Conservation (phyloP, 768 basidiomycete species). For the Sporobolomyces phaffii region DNA sequence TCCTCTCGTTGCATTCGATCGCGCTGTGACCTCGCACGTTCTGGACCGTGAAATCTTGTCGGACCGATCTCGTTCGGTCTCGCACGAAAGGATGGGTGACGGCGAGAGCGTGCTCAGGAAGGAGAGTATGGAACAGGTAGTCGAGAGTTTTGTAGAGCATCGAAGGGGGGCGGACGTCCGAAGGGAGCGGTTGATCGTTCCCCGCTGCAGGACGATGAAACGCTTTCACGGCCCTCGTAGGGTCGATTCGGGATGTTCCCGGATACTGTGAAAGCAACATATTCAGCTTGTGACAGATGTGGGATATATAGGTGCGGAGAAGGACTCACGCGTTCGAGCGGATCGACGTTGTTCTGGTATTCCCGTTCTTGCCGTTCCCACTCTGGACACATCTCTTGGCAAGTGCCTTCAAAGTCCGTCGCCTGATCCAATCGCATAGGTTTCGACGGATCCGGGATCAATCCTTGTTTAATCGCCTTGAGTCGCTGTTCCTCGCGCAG, state of each 20-base stretch:
- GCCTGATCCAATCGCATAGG: constrained; percentile 79
- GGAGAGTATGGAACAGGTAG: constrained; percentile 81
- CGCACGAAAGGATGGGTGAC: constrained; percentile 76
- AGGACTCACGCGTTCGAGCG: constrained; percentile 71
- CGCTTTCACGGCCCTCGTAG: constrained; percentile 80
- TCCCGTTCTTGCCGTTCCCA: constrained; percentile 89
- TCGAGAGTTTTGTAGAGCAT: constrained; percentile 84
- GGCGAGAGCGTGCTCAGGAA: constrained; percentile 59
- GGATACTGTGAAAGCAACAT: constrained; percentile 57
- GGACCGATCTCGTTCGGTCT: constrained; percentile 80
- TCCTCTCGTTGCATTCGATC: constrained; percentile 86
- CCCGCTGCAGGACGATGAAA: constrained; percentile 87
- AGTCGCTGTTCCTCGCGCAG: constrained; percentile 44
- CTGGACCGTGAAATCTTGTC: constrained; percentile 93
- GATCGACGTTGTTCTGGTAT: constrained; percentile 76
- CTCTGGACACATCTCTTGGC: constrained; percentile 86
- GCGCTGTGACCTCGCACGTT: constrained; percentile 68
- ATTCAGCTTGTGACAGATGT: not conserved
- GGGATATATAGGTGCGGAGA: not conserved
- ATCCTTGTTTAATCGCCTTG: constrained; percentile 64
- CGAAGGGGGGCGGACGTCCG: constrained; percentile 79
- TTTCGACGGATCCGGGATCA: constrained; percentile 78
- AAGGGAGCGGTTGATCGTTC: constrained; percentile 74
- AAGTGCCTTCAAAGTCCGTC: constrained; percentile 87
- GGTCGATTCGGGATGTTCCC: constrained; percentile 74